Percentiles rank a stretch among this genome's conserved stretches.
These are phyloP conservation scores for Whalleya microplaca DNA, from an alignment of 2,329 filamentous ascomycete species.

Conservation along the genomic window DNA sequence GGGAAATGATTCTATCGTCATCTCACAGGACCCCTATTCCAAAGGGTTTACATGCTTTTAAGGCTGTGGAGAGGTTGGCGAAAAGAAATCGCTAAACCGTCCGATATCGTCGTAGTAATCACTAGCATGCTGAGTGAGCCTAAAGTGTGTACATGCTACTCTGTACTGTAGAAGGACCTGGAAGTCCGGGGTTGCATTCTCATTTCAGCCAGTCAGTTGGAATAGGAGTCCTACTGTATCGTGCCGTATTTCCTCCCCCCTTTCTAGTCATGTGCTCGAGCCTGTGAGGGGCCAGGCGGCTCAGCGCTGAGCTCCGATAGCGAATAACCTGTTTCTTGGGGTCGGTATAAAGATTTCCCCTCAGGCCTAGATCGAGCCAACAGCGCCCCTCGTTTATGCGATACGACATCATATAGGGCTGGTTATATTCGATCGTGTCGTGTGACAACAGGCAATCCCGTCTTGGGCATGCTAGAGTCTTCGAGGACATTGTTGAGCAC, in stretches of 20 bases:
- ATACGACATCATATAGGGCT: constrained; percentile 24
- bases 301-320: constrained; percentile 21
- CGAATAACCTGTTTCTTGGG: constrained; percentile 4
- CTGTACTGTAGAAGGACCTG: too few species aligned
- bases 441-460: constrained; percentile 1
- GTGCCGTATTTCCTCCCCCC: too few species aligned
- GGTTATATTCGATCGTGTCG: constrained; percentile 5
- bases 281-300: too few species aligned
- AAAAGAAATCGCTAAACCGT: constrained; percentile 6
- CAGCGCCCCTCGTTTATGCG: constrained; percentile 16
- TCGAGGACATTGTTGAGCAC: constrained; percentile 1
- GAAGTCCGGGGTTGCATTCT: too few species aligned
- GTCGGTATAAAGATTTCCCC: constrained; percentile 16
- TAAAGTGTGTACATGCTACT: too few species aligned
- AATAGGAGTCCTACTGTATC: neutral
- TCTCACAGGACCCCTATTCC: too few species aligned
- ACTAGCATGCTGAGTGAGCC: neutral
- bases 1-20: constrained; percentile 11
- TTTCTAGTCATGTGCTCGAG: constrained; percentile 8
- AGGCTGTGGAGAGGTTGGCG: constrained; percentile 1
- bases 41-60: neutral
- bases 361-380: constrained; percentile 7
- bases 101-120: constrained; percentile 3
- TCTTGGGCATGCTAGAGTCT: constrained; percentile 3
- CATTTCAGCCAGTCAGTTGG: too few species aligned